Percentiles rank a stretch among this genome's conserved stretches.
These are phyloP conservation scores for Pyrus bretschneideri DNA, from an alignment of 306 rosid genomes.

Conservation along the genomic window DNA sequence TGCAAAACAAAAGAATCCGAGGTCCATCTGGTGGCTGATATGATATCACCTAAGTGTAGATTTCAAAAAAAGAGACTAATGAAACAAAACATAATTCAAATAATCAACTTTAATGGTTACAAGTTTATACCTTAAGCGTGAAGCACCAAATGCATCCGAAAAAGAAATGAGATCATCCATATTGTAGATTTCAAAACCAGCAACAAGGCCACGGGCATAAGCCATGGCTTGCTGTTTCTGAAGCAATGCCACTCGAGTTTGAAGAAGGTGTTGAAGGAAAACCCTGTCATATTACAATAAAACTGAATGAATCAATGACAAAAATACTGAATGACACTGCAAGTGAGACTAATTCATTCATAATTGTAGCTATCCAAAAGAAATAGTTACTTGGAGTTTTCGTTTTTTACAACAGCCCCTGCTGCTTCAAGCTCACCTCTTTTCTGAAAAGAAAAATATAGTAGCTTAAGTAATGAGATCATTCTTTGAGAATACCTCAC, in stretches of 20 bases:
- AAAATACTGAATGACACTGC: background rate
- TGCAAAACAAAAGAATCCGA: background rate
- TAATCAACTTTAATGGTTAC: background rate
- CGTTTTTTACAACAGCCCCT: slow-evolving; percentile 27
- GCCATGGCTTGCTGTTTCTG: slow-evolving; percentile 73
- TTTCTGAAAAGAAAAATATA: slow-evolving; percentile 24
- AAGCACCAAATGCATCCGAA: slow-evolving; percentile 68
- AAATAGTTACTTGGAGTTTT: slow-evolving; percentile 51
- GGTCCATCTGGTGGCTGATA: background rate
- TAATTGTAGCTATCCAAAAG: background rate
- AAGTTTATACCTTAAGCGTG: slow-evolving; percentile 39
- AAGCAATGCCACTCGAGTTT: slow-evolving; percentile 43
- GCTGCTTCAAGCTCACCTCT: slow-evolving; percentile 30
- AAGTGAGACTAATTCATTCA: background rate
- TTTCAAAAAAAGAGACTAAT: background rate
- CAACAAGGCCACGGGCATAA: slow-evolving; percentile 58
- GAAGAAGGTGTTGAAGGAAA: slow-evolving; percentile 47
- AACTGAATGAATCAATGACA: slow-evolving; percentile 19
- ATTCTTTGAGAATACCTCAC: background rate
- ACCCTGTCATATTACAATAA: slow-evolving; percentile 25
- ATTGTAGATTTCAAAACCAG: slow-evolving; percentile 50
- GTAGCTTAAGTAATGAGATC: slow-evolving; percentile 1
- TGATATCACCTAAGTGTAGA: background rate
- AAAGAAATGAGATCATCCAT: slow-evolving; percentile 47
- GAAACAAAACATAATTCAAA: background rate